Evolutionary conservation across 768 basidiomycete species (phyloP), one percentile per base, ranked within the genome.

Genomic region (Suillus plorans): DNA sequence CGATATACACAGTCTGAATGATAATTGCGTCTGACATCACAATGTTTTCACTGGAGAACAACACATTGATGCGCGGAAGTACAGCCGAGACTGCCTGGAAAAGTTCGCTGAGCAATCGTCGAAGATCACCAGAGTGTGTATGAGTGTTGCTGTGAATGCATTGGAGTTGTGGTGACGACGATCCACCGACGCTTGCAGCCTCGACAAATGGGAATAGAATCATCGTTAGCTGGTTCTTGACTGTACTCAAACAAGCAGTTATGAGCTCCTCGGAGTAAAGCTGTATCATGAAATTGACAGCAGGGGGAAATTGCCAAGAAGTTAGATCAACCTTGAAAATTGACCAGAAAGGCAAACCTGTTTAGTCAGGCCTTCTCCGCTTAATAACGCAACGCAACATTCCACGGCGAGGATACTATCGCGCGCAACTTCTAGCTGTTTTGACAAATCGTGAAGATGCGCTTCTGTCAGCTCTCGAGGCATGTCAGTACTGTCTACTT

Each of bases 251-350:
- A 77, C 95, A 94, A 0, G 85, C 80, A 0, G 88, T 88, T 66
- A 99, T 93, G 13, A 95, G 82, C 73, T 99, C 97, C 74, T 98
- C 95, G 0, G 97, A 97, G 75, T 97, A 97, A 10, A 98, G 79
- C 91, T 96, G 71, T 8, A 41, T 42, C 20, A 25, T 18, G 41
- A 42, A 31, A 16, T 28, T 59, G 41, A 42, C 25, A 42, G 6
- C 12, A 12, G 20, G 34, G 41, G 20, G 16, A 22, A 53, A 39
- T 57, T 25, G 41, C 63, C 34, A 9, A 62, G 37, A 14, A 34
- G 37, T 10, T 16, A 39, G 28, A 64, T 45, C 37, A 57, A 57
- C 14, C 20, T 20, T 34, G 39, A 25, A 12, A 18, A 63, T 62
- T 28, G 14, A 20, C 22, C 34, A 37, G 36, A 1, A 31, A 55